phyloP scores from a whole-genome alignment of 1,284 basidiomycete species.

The Lignosus rhinocerotis region DNA sequence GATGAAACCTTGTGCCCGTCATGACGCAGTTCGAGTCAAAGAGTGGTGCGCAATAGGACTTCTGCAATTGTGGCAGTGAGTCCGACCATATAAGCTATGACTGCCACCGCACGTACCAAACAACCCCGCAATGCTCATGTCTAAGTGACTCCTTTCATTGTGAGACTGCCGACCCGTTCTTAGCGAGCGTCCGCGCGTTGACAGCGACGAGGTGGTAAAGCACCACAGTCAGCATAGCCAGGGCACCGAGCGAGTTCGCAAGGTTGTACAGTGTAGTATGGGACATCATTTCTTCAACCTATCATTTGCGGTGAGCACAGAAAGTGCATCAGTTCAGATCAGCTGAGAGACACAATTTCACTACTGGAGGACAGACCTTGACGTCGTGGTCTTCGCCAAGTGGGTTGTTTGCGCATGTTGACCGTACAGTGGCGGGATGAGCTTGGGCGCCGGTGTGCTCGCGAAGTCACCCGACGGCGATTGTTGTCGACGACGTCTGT shows the following conservation, averaged over 20 bases:
- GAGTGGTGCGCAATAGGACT: background rate
- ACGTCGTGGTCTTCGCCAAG: slow-evolving; percentile 26
- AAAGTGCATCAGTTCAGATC: background rate
- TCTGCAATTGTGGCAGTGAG: background rate
- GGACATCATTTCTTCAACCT: slow-evolving; percentile 57
- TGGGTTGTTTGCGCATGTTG: slow-evolving; percentile 23
- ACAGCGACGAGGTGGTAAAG: slow-evolving; percentile 87
- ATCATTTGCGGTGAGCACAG: background rate
- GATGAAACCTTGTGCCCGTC: background rate
- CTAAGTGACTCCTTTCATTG: background rate
- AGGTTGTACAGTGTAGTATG: slow-evolving; percentile 80
- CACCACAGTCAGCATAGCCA: slow-evolving; percentile 82
- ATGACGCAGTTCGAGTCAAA: background rate
- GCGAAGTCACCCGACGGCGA: slow-evolving; percentile 22
- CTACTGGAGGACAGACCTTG: slow-evolving; percentile 12
- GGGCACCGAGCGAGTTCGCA: slow-evolving; percentile 80
- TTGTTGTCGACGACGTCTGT: slow-evolving; percentile 17
- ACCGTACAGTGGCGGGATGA: slow-evolving; percentile 18
- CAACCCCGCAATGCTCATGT: background rate
- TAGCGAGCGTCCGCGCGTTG: slow-evolving; percentile 59
- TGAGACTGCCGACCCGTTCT: slow-evolving; percentile 1
- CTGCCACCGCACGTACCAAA: background rate
- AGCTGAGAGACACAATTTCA: background rate
- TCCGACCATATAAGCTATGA: background rate
- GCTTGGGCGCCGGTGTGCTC: slow-evolving; percentile 17